Conservation (phyloP, 768 basidiomycete genomes). For the Boletus coccyginus region DNA sequence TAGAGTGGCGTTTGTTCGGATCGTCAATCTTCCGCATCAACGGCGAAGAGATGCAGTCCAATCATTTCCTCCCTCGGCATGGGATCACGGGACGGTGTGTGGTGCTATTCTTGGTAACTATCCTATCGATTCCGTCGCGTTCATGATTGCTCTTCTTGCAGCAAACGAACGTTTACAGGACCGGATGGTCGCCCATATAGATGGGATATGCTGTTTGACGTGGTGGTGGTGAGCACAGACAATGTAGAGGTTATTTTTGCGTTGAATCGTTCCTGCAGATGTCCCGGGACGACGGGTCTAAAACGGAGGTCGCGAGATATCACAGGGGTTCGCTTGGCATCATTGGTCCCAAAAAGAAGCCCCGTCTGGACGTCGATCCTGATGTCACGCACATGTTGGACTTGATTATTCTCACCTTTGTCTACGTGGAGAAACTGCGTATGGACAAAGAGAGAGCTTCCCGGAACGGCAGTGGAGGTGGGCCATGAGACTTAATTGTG, state of each 20-base stretch:
- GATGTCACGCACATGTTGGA: conserved; percentile 23
- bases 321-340: conserved; percentile 18
- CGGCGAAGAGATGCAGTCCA: conserved; percentile 25
- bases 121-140: not conserved
- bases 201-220: conserved; percentile 24
- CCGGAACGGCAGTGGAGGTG: not conserved
- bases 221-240: conserved; percentile 9
- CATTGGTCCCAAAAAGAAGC: conserved; percentile 9
- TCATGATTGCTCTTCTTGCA: not conserved
- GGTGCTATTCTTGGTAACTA: not conserved
- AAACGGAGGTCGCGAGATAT: conserved; percentile 15
- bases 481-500: not conserved
- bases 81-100: conserved; percentile 19
- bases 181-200: conserved; percentile 31
- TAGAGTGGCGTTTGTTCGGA: conserved; percentile 29
- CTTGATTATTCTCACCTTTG: conserved; percentile 22
- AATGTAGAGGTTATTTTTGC: too few relatives aligned
- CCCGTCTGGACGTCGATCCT: conserved; percentile 17
- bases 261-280: conserved; percentile 4
- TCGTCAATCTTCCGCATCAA: conserved; percentile 29
- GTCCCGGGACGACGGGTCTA: conserved; percentile 12
- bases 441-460: conserved; percentile 9
- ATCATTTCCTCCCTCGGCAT: conserved; percentile 18
- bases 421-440: conserved; percentile 26
- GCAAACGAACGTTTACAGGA: conserved; percentile 27